Percentiles rank a stretch among this genome's conserved stretches.
Evolutionary conservation across 495 filamentous ascomycete genomes (phyloP).

Genomic region (Trichoderma orchidacearum): DNA sequence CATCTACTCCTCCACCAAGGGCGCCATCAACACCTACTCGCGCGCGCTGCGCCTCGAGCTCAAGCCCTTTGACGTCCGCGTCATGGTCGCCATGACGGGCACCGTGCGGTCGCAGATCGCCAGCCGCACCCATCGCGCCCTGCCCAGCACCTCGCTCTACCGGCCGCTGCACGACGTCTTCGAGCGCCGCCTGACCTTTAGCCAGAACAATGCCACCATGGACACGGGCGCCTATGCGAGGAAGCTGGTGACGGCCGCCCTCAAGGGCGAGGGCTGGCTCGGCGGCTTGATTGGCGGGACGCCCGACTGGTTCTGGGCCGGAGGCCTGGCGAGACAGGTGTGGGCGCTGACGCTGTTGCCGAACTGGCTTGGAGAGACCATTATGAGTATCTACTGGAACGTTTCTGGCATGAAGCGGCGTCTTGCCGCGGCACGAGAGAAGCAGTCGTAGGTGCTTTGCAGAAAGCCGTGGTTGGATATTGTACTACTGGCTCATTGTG

Average conservation of each 20-base stretch:
- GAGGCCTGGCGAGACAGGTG: slow-evolving; percentile 17
- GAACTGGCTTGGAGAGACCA: neutral
- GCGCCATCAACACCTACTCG: slow-evolving; percentile 32
- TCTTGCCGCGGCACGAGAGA: neutral
- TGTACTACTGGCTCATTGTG: too few species aligned
- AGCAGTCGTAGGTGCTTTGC: neutral
- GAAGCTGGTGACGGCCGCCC: slow-evolving; percentile 20
- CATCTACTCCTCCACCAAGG: slow-evolving; percentile 40
- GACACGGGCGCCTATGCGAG: slow-evolving; percentile 23
- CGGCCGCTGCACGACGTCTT: slow-evolving; percentile 22
- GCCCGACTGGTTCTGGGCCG: slow-evolving; percentile 35
- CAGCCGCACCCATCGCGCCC: slow-evolving; percentile 17
- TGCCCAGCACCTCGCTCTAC: slow-evolving; percentile 29
- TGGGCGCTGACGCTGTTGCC: slow-evolving; percentile 16
- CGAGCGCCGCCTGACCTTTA: slow-evolving; percentile 28
- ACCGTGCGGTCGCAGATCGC: slow-evolving; percentile 33
- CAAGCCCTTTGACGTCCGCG: slow-evolving; percentile 38
- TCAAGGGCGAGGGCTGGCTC: slow-evolving; percentile 21
- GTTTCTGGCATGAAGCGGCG: neutral
- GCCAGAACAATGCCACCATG: slow-evolving; percentile 26
- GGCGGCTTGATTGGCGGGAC: slow-evolving; percentile 23
- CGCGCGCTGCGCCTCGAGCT: slow-evolving; percentile 41
- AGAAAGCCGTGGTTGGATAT: neutral
- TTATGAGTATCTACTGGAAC: neutral
- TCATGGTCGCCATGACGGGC: slow-evolving; percentile 37